Percentiles rank a stretch among this genome's conserved stretches.
These are phyloP conservation scores for Phoma herbarum DNA, from an alignment of 2,329 filamentous ascomycete genomes.

Conservation along the genomic window DNA sequence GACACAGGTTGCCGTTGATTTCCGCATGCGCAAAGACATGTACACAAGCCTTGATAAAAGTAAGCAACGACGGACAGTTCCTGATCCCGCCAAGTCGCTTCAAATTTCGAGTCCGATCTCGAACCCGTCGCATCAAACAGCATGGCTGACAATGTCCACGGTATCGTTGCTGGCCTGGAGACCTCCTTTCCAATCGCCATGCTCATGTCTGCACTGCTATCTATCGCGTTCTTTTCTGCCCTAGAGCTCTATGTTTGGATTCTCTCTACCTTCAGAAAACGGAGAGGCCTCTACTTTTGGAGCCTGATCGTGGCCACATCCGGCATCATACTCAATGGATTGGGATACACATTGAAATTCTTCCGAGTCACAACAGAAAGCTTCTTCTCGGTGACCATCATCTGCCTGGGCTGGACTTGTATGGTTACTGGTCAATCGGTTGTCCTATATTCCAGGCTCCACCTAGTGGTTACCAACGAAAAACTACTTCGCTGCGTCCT, in stretches of 20 bases:
- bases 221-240: not conserved
- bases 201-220: not conserved
- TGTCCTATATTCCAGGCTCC: not conserved
- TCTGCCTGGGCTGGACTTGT: not conserved
- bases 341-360: not conserved
- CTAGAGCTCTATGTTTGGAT: not conserved
- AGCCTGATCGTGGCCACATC: not conserved
- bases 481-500: not conserved
- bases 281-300: not conserved
- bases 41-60: not conserved
- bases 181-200: not conserved
- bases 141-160: not conserved
- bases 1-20: too few species aligned
- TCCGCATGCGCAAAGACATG: not conserved
- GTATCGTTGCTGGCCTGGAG: not conserved
- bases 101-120: not conserved
- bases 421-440: not conserved
- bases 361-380: not conserved
- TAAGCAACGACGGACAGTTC: not conserved
- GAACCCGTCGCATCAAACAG: not conserved
- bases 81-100: not conserved
- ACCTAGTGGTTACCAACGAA: not conserved
- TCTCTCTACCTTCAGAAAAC: not conserved
- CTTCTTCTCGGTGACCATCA: not conserved
- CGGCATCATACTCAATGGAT: not conserved